phyloP scores from a whole-genome alignment of 108 stramenopile genomes.

The Craspedostauros australis region DNA sequence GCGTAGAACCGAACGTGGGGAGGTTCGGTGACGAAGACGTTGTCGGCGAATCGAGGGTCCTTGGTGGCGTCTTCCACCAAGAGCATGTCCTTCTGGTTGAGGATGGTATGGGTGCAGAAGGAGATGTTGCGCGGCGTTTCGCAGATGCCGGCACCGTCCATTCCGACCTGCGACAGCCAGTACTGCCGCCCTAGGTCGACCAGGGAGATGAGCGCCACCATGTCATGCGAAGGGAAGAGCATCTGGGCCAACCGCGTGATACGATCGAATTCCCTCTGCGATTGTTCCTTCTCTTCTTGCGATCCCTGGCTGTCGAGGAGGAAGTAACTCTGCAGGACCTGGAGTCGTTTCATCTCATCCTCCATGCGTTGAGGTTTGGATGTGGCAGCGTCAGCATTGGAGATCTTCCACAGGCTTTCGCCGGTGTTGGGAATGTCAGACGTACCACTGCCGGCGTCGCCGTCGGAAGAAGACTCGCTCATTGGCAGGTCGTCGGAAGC shows the following conservation, averaged over 20 bases:
- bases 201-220: conserved; percentile 56
- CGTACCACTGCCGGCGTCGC: too few relatives aligned
- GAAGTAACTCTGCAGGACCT: conserved; percentile 36
- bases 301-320: conserved; percentile 45
- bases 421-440: too few relatives aligned
- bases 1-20: conserved; percentile 85
- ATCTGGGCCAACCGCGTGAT: conserved; percentile 30
- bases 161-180: conserved; percentile 71
- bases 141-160: conserved; percentile 54
- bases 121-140: conserved; percentile 75
- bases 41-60: conserved; percentile 64
- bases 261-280: conserved; percentile 63
- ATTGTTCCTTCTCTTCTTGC: conserved; percentile 43
- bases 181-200: conserved; percentile 72
- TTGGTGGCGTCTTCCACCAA: conserved; percentile 61
- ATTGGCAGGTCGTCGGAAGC: too few relatives aligned
- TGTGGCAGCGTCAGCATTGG: too few relatives aligned
- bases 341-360: conserved; percentile 34
- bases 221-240: conserved; percentile 70
- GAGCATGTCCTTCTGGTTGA: conserved; percentile 39
- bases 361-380: conserved; percentile 26
- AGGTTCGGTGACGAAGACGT: conserved; percentile 64
- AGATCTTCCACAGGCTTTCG: too few relatives aligned
- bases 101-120: conserved; percentile 80
- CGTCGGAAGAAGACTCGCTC: too few relatives aligned